These are phyloP conservation scores for Microbotryum intermedium DNA, from an alignment of 1,284 basidiomycete species.

Conservation along the genomic window DNA sequence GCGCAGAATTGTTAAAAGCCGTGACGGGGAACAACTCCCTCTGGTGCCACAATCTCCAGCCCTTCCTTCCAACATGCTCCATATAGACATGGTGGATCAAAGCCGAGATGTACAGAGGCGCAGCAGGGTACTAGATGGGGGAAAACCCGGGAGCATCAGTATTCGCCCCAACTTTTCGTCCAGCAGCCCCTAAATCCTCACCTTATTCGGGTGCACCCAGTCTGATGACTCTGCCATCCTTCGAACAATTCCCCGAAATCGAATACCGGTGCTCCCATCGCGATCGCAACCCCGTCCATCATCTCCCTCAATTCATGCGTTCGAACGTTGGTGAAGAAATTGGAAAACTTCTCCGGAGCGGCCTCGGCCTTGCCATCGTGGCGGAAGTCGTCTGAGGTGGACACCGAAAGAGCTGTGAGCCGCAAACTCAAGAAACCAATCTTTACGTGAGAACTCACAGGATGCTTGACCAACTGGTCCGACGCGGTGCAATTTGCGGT, in stretches of 20 bases:
- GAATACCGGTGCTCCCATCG: constrained; percentile 27
- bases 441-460: constrained; percentile 4
- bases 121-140: constrained; percentile 26
- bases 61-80: constrained; percentile 28
- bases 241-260: constrained; percentile 34
- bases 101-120: constrained; percentile 28
- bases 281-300: constrained; percentile 28
- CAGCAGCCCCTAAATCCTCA: constrained; percentile 2
- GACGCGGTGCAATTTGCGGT: constrained; percentile 32
- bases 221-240: constrained; percentile 32
- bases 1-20: too few relatives aligned
- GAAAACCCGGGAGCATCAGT: neutral
- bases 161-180: neutral
- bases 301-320: constrained; percentile 33
- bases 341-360: constrained; percentile 22
- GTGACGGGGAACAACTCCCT: constrained; percentile 3
- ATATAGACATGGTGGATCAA: constrained; percentile 33
- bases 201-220: constrained; percentile 32
- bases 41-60: constrained; percentile 15
- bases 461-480: constrained; percentile 28
- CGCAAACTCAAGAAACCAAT: neutral
- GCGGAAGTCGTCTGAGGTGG: constrained; percentile 25
- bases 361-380: constrained; percentile 16
- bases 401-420: neutral
- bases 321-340: constrained; percentile 34